Evolutionary conservation across 1,284 basidiomycete species (phyloP).

Genomic region (Uromyces viciae-fabae): DNA sequence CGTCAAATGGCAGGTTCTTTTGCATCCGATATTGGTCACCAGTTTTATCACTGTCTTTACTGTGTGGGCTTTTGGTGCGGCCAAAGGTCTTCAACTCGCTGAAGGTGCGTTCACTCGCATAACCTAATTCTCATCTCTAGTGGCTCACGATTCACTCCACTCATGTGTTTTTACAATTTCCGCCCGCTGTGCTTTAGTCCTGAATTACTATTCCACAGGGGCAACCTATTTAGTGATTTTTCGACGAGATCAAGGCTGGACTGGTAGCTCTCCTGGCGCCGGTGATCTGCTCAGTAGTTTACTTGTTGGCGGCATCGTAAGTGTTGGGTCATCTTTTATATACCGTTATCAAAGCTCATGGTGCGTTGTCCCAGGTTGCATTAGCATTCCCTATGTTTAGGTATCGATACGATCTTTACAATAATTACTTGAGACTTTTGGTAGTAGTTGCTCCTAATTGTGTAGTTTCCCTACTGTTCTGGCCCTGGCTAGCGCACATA

Average conservation of each 20-base stretch:
- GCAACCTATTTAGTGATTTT: slow-evolving; percentile 19
- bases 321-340: too few relatives aligned
- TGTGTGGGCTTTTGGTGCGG: slow-evolving; percentile 24
- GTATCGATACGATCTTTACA: slow-evolving; percentile 35
- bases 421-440: slow-evolving; percentile 29
- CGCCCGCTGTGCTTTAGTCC: background rate
- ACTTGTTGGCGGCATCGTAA: slow-evolving; percentile 33
- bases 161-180: background rate
- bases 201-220: slow-evolving; percentile 29
- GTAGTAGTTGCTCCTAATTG: slow-evolving; percentile 20
- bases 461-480: slow-evolving; percentile 25
- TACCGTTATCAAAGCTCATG: too few relatives aligned
- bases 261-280: slow-evolving; percentile 24
- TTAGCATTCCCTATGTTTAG: slow-evolving; percentile 39
- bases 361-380: background rate
- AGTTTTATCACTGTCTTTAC: slow-evolving; percentile 36
- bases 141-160: background rate
- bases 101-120: background rate
- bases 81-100: slow-evolving; percentile 25
- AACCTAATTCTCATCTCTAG: background rate
- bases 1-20: slow-evolving; percentile 2
- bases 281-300: slow-evolving; percentile 33
- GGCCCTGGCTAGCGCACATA: slow-evolving; percentile 26
- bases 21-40: slow-evolving; percentile 44
- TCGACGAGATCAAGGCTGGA: slow-evolving; percentile 18